Evolutionary conservation across 805 yeast species (phyloP).

Genomic region (Nadsonia fulvescens): DNA sequence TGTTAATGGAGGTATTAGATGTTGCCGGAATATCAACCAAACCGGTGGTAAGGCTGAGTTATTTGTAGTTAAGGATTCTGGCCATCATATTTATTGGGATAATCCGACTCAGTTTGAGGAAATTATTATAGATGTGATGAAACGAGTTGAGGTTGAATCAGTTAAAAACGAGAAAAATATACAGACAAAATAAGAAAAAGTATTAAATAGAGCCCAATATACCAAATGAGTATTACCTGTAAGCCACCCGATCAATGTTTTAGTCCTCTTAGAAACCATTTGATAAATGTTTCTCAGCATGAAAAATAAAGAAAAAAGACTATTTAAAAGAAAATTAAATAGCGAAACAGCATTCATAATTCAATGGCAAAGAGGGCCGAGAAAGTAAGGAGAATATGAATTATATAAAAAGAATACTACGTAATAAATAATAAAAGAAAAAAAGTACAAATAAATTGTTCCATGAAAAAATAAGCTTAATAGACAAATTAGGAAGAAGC

Average conservation of each 20-base stretch:
- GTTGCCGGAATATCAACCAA: conserved; percentile 14
- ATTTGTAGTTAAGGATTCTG: conserved; percentile 31
- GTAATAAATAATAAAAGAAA: conserved; percentile 1
- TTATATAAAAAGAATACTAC: neutral
- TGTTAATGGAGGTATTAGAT: conserved; percentile 21
- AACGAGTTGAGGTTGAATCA: conserved; percentile 7
- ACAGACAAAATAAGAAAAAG: no score
- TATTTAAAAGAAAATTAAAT: no score
- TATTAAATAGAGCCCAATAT: no score
- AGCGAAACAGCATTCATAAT: no score
- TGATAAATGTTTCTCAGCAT: no score
- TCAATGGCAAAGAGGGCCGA: no score
- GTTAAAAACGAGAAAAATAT: no score
- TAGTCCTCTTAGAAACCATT: no score
- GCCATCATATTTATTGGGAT: conserved; percentile 61
- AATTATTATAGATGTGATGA: conserved; percentile 30
- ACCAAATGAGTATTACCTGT: no score
- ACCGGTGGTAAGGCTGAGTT: conserved; percentile 16
- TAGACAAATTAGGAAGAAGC: neutral
- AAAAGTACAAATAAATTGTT: conserved; percentile 1
- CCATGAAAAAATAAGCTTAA: conserved; percentile 1
- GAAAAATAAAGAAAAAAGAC: no score
- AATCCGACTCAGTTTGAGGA: conserved; percentile 35
- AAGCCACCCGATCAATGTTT: no score
- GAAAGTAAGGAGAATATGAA: conserved; percentile 8